Base-by-base conservation (phyloP, 805 yeast species). In the Candida morakotiae region DNA sequence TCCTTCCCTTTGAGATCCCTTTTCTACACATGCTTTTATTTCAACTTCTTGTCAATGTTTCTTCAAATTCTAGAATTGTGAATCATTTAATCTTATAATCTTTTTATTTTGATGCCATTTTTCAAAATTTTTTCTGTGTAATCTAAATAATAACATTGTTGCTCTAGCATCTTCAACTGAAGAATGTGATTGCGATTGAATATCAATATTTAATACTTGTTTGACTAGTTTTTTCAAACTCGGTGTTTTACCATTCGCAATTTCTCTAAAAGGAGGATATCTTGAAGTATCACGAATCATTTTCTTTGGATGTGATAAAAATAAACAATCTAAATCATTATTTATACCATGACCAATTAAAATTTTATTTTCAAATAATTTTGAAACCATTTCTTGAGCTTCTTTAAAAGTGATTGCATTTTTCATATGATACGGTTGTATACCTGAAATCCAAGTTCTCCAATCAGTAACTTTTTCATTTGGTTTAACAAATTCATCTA, bases 401-500 rank as follows among this genome's bases (percentile, higher is more conserved):
- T 76, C 75, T 45, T 73, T 69, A 49, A 84, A 83, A 1, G 77
- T 43, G 0, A 82, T 69, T 0, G 96, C 96, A 28, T 67, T 57
- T 20, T 64, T 62, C 84, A 89, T 79, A 52, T 82, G 76, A 2
- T 61, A 57, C 0, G 95, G 87, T 2, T 80, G 67, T 2, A 89
- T 75, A 18, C 98, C 98, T 58, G 91, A 81, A 15, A 87, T 94
- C 83, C 88, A 80, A 0, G 97, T 89, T 57, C 97, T 71, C 89
- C 93, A 89, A 51, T 89, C 94, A 0, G 89, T 81, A 2, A 89
- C 95, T 38, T 63, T 66, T 49, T 82, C 88, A 22, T 67, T 60
- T 2, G 96, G 96, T 45, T 67, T 69, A 4, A 89, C 96, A 62
- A 70, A 89, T 26, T 71, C 64, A 57, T 89, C 97, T 43, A 81